Evolutionary conservation across 2,329 filamentous ascomycete species (phyloP), one percentile per base, ranked within the genome.

Genomic region (Cadophora sp.): DNA sequence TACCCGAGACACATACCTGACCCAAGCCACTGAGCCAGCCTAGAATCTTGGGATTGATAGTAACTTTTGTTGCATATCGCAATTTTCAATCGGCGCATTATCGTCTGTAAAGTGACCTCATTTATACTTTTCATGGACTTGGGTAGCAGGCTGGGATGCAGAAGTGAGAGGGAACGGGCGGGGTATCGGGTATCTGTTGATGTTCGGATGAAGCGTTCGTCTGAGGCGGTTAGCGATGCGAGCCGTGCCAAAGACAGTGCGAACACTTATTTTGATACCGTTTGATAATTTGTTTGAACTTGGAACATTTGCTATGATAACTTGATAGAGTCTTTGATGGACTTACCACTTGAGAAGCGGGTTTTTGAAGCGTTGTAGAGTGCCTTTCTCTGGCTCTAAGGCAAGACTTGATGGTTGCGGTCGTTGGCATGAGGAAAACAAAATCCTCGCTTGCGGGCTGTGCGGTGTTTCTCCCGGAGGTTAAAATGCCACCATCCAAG

Each of bases 61-160:
- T 41, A 41, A 20, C 33, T 58, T 58, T 58, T 43, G 55, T 58
- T 58, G 55, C 55, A 58, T n/a, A 41, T 58, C 55, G 55, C 33
- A 58, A 4, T 43, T 58, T 24, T 24, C 36, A 41, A 16, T 41
- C 55, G 55, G 55, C 55, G 55, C 20, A 41, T 58, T 58, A 43
- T 58, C 55, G 36, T 58, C 55, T 58, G 55, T 22, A 43, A 58
- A 39, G 41, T 58, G 55, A 41, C n/a, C n/a, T 24, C 55, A 41
- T 43, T 58, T 41, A 58, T 22, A 39, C 55, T 39, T 41, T 55
- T 14, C 18, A n/a, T 33, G 24, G 50, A 33, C 27, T 30, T 30
- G 27, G 27, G 27, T n/a, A 55, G 51, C 30, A 36, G 51, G 27
- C 13, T 56, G 53, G 33, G 33, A 30, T 56, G 30, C 6, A 39